phyloP scores from a whole-genome alignment of 2,329 filamentous ascomycete species.

The Talaromyces sp. region DNA sequence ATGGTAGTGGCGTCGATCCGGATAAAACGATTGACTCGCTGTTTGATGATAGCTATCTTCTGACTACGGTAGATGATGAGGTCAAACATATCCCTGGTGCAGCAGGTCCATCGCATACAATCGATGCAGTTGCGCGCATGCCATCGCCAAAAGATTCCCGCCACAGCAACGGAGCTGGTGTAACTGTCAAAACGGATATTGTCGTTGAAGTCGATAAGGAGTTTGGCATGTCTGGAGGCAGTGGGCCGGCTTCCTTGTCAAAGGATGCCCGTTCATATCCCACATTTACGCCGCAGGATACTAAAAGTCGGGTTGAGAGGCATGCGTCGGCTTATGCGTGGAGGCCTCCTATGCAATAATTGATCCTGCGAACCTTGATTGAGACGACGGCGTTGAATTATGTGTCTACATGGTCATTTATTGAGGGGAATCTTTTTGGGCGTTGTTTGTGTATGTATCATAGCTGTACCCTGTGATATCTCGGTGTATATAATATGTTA shows the following conservation, averaged over 20 bases:
- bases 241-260: background rate
- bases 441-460: background rate
- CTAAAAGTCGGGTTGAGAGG: background rate
- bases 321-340: slow-evolving; percentile 8
- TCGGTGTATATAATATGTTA: background rate
- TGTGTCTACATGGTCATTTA: background rate
- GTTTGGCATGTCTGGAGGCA: background rate
- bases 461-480: background rate
- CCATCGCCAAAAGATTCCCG: slow-evolving; percentile 17
- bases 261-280: background rate
- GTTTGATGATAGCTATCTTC: slow-evolving; percentile 7
- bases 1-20: background rate
- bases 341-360: background rate
- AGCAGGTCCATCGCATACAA: slow-evolving; percentile 15
- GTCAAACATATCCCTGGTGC: slow-evolving; percentile 15
- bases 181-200: slow-evolving; percentile 33
- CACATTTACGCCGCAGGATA: background rate
- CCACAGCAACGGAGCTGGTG: slow-evolving; percentile 14
- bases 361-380: background rate
- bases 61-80: slow-evolving; percentile 8
- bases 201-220: slow-evolving; percentile 28
- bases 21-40: slow-evolving; percentile 10
- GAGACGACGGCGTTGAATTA: background rate
- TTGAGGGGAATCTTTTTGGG: background rate
- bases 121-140: background rate